Evolutionary conservation across 2,329 filamentous ascomycete species (phyloP), one percentile per base, ranked within the genome.

Genomic region (Laburnicola sp.): DNA sequence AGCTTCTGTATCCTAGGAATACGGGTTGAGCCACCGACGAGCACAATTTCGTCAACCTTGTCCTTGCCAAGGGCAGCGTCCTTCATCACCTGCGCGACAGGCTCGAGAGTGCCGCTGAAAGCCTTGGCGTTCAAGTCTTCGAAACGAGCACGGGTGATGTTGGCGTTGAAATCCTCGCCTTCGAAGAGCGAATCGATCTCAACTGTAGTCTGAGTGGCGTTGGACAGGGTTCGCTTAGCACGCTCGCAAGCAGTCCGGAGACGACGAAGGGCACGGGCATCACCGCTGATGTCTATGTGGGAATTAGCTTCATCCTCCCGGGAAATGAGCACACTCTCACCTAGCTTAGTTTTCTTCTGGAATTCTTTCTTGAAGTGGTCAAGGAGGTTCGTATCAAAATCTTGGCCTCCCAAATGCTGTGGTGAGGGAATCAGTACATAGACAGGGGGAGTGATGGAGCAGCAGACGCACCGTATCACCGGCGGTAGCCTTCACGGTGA

Each of bases 1-100:
- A 99, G 88, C 86, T 97, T 97, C 87, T 99, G 94, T 77, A 99
- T 96, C 76, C 87, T 86, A 73, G 94, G 94, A 69, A 99, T 99
- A 91, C 94, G 94, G 72, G 94, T 99, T 60, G 92, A 97, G 69
- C 94, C 94, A 86, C 94, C 94, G 73, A 99, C 94, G 71, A 99
- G 89, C 70, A 99, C 94, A 64, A 99, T 96, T 84, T 99, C 94
- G 75, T 97, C 91, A 70, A 99, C 93, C 73, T 85, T 87, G 77
- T 77, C 83, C 89, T 97, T 97, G 74, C 92, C 88, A 53, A 97
- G 83, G 66, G 73, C 79, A 60, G 94, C 87, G 72, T 99, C 94
- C 84, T 96, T 96, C 57, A 99, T 84, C 59, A 99, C 94, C 81
- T 96, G 92, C 76, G 91, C 88, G 71, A 99, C 94, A 53, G 94